Evolutionary conservation across 208 protist species (phyloP).

Genomic region (Lotmaria passim): DNA sequence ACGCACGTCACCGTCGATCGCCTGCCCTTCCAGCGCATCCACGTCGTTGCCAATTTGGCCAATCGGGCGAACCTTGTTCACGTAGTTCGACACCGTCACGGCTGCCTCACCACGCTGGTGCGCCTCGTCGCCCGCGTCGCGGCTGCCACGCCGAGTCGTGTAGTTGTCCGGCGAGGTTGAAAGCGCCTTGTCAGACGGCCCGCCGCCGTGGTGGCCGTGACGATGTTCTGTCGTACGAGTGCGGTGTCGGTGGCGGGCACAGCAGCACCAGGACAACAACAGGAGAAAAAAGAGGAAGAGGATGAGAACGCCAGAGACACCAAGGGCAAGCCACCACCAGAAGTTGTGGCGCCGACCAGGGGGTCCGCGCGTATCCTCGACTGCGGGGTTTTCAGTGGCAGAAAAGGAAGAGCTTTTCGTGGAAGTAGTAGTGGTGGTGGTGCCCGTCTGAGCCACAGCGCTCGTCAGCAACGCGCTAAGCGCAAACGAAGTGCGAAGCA

Average conservation of each 20-base stretch:
- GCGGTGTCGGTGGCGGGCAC: background rate
- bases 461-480: background rate
- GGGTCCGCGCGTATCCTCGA: background rate
- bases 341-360: slow-evolving; percentile 14
- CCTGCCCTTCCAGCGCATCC: background rate
- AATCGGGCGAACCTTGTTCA: background rate
- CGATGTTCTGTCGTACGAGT: background rate
- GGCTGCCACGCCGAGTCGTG: slow-evolving; percentile 4
- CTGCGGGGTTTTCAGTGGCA: background rate
- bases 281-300: slow-evolving; percentile 18
- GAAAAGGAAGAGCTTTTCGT: no score
- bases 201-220: background rate
- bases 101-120: background rate
- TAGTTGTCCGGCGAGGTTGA: slow-evolving; percentile 12
- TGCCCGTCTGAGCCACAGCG: background rate
- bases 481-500: background rate
- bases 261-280: slow-evolving; percentile 21
- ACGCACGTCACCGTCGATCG: background rate
- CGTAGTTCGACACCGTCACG: slow-evolving; percentile 8
- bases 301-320: slow-evolving; percentile 16
- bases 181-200: background rate
- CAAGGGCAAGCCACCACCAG: slow-evolving; percentile 31
- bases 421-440: background rate
- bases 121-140: slow-evolving; percentile 2
- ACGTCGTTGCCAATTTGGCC: background rate